A percentile compares a stretch with the other conserved stretches of the same genome.
These are phyloP conservation scores for Ceratocystis lukuohia DNA, from an alignment of 2,329 filamentous ascomycete genomes.

Conservation along the genomic window DNA sequence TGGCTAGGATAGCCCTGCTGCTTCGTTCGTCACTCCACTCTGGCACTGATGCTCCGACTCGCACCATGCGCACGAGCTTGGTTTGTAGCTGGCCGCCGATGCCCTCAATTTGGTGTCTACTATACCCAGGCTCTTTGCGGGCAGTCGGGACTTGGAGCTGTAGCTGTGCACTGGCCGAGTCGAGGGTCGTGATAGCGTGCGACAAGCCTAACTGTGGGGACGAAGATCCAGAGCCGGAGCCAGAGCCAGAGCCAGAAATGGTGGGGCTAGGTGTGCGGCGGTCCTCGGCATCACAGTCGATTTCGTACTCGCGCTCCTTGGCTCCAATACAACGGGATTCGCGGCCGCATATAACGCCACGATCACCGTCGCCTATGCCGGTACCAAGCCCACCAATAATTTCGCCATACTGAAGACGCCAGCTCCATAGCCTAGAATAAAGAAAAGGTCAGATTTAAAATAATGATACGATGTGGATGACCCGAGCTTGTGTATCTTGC, in stretches of 20 bases:
- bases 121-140: slow-evolving; percentile 57
- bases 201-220: slow-evolving; percentile 15
- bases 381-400: slow-evolving; percentile 69
- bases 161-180: slow-evolving; percentile 10
- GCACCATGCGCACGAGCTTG: slow-evolving; percentile 70
- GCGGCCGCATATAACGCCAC: slow-evolving; percentile 80
- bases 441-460: not conserved
- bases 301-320: slow-evolving; percentile 66
- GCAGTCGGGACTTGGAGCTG: slow-evolving; percentile 26
- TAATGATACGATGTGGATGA: too few species aligned
- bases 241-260: slow-evolving; percentile 16
- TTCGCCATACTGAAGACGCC: slow-evolving; percentile 74
- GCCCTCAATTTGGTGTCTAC: slow-evolving; percentile 78
- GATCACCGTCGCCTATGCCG: slow-evolving; percentile 75
- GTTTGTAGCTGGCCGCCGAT: slow-evolving; percentile 80
- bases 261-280: slow-evolving; percentile 30
- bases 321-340: slow-evolving; percentile 62
- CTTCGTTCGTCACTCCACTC: slow-evolving; percentile 71
- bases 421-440: slow-evolving; percentile 60
- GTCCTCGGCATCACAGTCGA: slow-evolving; percentile 73
- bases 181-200: slow-evolving; percentile 17
- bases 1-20: slow-evolving; percentile 49
- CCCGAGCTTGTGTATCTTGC: too few species aligned
- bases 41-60: slow-evolving; percentile 70
- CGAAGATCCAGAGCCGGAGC: slow-evolving; percentile 21